Evolutionary conservation across 177 flowering plant genomes (phyloP), one percentile per base, ranked within the genome.

Genomic region (Vitis hybrid): DNA sequence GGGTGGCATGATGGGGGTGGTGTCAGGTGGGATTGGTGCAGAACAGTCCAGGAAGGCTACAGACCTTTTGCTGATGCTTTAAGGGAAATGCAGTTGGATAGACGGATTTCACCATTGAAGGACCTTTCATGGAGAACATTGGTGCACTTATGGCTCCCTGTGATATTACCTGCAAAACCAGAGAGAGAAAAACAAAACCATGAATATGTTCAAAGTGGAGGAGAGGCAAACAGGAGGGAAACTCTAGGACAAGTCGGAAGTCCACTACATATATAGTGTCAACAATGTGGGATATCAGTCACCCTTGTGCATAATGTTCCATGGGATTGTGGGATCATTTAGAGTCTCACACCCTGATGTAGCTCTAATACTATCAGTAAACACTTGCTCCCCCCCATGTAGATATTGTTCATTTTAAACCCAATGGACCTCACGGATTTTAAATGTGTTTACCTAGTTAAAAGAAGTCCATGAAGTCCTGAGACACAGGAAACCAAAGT

Each of bases 71-170:
- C 62, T 95, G 98, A 85, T 95, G 97, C 84, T 95, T 95, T 31
- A 92, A 72, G 18, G 97, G 97, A 76, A 95, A 95, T 24, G 97
- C 97, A 3, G 98, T 88, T 12, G 97, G 95, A 72, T 90, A 94
- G 17, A 38, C 49, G 17, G 97, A 86, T 70, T 91, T 78, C 62
- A 90, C 79, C 98, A 94, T 94, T 38, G 95, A 87, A 49, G 97
- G 97, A 24, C 97, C 98, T 82, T 94, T 94, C 70, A 80, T 76
- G 2, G 87, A 82, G 87, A 87, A 92, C 98, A 94, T 92, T 57
- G 98, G 98, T 28, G 98, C 89, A 78, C 91, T 92, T n/a, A 95
- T 95, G 61, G 97, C 97, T 51, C 97, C 97, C 76, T 91, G 97
- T 57, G 98, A 87, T 4, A 92, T 83, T 2, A 95, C 97, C 98